phyloP scores from a whole-genome alignment of 148 eudicot species.

The Linanthus parryae region DNA sequence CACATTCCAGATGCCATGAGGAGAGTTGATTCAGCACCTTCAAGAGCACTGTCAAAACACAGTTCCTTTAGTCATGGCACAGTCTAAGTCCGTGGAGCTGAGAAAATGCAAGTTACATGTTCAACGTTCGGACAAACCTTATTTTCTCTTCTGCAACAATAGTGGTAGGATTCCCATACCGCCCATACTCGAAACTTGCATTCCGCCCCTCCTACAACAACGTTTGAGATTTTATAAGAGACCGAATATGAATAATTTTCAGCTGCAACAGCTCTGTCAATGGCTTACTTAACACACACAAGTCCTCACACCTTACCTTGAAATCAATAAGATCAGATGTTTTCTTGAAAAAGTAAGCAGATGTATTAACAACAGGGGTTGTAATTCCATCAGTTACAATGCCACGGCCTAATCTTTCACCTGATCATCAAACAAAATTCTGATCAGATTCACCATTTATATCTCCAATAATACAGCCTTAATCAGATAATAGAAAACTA shows the following conservation, averaged over 20 bases:
- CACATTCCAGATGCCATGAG: conserved; percentile 90
- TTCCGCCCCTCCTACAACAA: conserved; percentile 56
- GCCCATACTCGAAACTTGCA: conserved; percentile 79
- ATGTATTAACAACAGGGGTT: conserved; percentile 80
- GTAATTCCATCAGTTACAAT: conserved; percentile 83
- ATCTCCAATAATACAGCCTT: not conserved
- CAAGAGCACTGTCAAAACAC: conserved; percentile 60
- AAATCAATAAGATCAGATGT: conserved; percentile 83
- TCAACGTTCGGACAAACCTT: conserved; percentile 35
- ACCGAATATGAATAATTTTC: too few species aligned
- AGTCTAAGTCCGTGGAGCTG: too few species aligned
- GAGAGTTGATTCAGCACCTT: conserved; percentile 88
- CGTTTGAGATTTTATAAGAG: too few species aligned
- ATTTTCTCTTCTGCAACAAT: conserved; percentile 67
- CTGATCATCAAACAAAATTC: conserved; percentile 18
- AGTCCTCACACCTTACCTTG: conserved; percentile 48
- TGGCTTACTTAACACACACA: too few species aligned
- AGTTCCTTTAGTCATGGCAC: too few species aligned
- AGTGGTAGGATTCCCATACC: conserved; percentile 80
- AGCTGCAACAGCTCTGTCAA: too few species aligned
- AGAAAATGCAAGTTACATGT: too few species aligned
- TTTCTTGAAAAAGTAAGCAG: conserved; percentile 86
- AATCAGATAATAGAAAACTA: not conserved
- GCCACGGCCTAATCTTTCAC: conserved; percentile 83
- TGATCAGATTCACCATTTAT: too few species aligned